Conservation (phyloP, 257 asterid genomes). For the Sherardia arvensis region DNA sequence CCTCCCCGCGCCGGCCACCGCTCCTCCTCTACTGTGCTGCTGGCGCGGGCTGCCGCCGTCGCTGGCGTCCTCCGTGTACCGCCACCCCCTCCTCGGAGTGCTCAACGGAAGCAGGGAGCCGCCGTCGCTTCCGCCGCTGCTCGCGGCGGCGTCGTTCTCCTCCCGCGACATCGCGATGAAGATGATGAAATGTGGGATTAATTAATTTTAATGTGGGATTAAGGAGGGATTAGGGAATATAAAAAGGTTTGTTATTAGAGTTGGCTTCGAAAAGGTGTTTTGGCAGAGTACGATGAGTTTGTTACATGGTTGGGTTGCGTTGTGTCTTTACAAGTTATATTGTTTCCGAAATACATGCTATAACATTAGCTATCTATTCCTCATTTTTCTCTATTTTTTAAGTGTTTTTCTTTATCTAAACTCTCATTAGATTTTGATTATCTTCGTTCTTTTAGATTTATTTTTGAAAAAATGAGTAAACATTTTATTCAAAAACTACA, state of each 20-base stretch:
- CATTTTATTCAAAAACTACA: too few species aligned
- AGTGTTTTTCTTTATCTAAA: too few species aligned
- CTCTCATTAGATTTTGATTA: too few species aligned
- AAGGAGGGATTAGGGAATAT: neutral
- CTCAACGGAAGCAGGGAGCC: constrained; percentile 5
- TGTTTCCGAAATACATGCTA: constrained; percentile 25
- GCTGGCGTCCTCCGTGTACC: neutral
- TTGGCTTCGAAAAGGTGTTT: neutral
- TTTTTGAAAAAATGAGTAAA: too few species aligned
- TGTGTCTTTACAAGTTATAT: neutral
- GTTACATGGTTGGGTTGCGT: constrained; percentile 10
- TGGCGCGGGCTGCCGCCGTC: neutral
- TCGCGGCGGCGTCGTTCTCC: neutral
- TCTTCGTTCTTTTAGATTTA: too few species aligned
- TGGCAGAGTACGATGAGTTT: constrained; percentile 16
- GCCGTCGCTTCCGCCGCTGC: too few species aligned
- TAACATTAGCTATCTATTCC: constrained; percentile 3
- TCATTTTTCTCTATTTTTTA: neutral
- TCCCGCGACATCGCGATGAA: constrained; percentile 3
- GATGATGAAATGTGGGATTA: neutral
- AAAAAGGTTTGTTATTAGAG: neutral
- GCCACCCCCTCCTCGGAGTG: constrained; percentile 17
- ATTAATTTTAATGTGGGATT: neutral
- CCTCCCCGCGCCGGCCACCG: too few species aligned
- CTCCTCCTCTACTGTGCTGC: neutral